Conservation (phyloP, 768 basidiomycete species). For the Suillus variegatus region DNA sequence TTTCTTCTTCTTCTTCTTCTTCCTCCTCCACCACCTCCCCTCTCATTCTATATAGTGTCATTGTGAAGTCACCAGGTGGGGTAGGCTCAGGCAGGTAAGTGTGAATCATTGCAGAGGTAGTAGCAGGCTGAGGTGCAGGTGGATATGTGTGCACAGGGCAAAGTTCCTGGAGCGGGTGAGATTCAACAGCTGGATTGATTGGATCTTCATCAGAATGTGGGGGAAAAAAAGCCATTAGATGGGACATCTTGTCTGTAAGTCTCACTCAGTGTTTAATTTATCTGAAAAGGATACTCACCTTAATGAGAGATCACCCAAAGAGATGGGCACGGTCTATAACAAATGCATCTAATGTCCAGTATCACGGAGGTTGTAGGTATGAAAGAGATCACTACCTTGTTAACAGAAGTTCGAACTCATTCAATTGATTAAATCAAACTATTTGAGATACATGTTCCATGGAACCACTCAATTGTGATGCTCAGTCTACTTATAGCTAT, state of each 20-base stretch:
- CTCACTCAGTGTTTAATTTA: neutral
- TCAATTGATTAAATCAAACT: neutral
- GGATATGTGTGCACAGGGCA: neutral
- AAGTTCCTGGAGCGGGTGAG: neutral
- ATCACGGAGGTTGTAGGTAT: neutral
- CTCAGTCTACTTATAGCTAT: neutral
- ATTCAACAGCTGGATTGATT: neutral
- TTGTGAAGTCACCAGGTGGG: neutral
- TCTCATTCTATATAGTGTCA: neutral
- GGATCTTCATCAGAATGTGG: neutral
- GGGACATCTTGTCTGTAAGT: neutral
- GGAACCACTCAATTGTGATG: too few species aligned
- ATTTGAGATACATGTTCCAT: too few species aligned
- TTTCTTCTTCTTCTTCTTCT: too few species aligned
- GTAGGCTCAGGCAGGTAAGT: neutral
- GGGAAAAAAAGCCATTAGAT: neutral
- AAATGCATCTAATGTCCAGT: neutral
- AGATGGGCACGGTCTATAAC: neutral
- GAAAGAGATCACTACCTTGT: neutral
- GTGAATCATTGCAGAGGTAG: neutral
- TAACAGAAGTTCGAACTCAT: neutral
- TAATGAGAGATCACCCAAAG: neutral
- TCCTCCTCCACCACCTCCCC: neutral
- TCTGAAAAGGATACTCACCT: neutral
- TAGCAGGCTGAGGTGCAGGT: neutral